Evolutionary conservation across 2,329 filamentous ascomycete species (phyloP).

Genomic region (Neofusicoccum kwambonambiense): DNA sequence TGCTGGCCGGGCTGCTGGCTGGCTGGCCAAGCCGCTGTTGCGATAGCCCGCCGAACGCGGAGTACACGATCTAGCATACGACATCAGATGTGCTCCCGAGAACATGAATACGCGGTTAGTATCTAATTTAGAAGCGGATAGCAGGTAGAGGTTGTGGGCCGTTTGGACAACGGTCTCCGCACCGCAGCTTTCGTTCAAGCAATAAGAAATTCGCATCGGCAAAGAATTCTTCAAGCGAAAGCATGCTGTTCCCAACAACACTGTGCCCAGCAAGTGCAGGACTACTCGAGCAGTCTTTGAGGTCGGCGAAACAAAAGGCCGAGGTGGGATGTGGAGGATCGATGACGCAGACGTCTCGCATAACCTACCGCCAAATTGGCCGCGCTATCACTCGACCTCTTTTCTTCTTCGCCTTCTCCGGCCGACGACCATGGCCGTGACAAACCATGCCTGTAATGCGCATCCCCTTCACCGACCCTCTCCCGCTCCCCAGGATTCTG

Average conservation of each 20-base stretch:
- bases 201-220: not conserved
- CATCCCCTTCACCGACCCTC: slow-evolving; percentile 84
- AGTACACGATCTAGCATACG: not conserved
- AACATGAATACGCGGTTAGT: not conserved
- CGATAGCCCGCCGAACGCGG: not conserved
- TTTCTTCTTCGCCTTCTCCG: not conserved
- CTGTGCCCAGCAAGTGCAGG: not conserved
- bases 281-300: not conserved
- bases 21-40: not conserved
- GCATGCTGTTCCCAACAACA: not conserved
- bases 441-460: slow-evolving; percentile 67
- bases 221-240: not conserved
- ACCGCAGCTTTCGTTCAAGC: not conserved
- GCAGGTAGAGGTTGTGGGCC: not conserved
- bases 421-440: not conserved
- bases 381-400: not conserved
- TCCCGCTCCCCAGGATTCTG: slow-evolving; percentile 72
- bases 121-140: not conserved
- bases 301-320: slow-evolving; percentile 6
- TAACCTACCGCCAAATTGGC: not conserved
- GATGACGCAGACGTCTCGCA: slow-evolving; percentile 13
- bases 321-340: not conserved
- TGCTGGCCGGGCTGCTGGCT: not conserved
- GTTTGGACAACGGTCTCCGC: not conserved
- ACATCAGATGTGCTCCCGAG: not conserved